Evolutionary conservation across 345 rosid species (phyloP).

Genomic region (Odontarrhena argentea): DNA sequence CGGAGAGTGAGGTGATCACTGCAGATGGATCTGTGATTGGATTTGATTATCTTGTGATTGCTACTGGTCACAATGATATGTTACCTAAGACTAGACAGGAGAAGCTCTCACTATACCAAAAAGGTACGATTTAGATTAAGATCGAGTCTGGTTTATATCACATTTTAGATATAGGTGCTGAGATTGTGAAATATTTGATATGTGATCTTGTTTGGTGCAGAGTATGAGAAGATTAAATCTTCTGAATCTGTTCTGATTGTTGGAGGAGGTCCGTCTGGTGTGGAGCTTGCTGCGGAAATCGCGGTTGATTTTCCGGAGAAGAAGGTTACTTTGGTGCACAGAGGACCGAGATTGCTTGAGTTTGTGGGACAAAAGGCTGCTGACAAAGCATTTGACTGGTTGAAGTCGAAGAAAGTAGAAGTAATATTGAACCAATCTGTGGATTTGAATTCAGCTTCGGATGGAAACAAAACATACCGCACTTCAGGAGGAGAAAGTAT

Average conservation of each 20-base stretch:
- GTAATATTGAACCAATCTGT: constrained; percentile 69
- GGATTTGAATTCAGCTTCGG: constrained; percentile 54
- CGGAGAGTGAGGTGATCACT: constrained; percentile 61
- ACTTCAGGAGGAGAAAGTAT: constrained; percentile 68
- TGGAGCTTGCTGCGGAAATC: constrained; percentile 91
- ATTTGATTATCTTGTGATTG: constrained; percentile 82
- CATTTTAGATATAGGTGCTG: background rate
- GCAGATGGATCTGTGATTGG: constrained; percentile 48
- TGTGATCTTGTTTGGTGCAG: constrained; percentile 42
- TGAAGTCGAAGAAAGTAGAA: constrained; percentile 66
- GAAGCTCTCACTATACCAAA: constrained; percentile 56
- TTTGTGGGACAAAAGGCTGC: constrained; percentile 74
- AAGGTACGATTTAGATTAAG: constrained; percentile 45
- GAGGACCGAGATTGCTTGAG: constrained; percentile 78
- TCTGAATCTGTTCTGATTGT: constrained; percentile 72
- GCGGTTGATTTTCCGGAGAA: constrained; percentile 79
- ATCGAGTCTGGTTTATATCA: background rate
- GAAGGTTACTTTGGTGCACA: constrained; percentile 76
- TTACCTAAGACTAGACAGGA: constrained; percentile 57
- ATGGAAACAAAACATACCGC: constrained; percentile 47
- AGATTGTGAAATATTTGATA: background rate
- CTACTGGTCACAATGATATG: constrained; percentile 70
- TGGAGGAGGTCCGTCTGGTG: constrained; percentile 97
- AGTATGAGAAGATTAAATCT: constrained; percentile 69
- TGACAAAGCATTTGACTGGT: constrained; percentile 67